phyloP scores from a whole-genome alignment of 2,329 filamentous ascomycete species.

The Colletotrichum melonis region DNA sequence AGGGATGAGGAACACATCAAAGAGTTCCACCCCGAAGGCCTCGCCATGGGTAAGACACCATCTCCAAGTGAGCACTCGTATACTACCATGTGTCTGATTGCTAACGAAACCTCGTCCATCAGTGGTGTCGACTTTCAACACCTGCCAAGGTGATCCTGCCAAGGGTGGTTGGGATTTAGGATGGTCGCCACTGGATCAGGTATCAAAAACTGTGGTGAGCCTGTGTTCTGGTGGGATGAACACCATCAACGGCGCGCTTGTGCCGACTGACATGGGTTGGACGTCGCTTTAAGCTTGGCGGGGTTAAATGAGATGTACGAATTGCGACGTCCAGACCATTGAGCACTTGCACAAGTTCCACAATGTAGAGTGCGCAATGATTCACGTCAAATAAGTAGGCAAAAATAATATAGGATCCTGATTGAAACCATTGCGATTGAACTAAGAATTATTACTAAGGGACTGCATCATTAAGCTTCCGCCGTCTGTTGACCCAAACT shows the following conservation, averaged over 20 bases:
- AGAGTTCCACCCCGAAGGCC: constrained; percentile 1
- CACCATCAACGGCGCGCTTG: constrained; percentile 25
- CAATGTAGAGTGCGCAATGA: too few species aligned
- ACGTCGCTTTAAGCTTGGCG: neutral
- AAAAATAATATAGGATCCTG: too few species aligned
- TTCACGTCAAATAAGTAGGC: too few species aligned
- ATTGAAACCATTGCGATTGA: constrained; percentile 1
- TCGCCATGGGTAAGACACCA: constrained; percentile 4
- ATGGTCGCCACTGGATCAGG: constrained; percentile 19
- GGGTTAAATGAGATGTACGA: too few species aligned
- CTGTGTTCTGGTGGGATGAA: constrained; percentile 28
- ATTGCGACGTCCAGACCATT: too few species aligned
- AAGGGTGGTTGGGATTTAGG: constrained; percentile 21
- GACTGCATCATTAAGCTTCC: constrained; percentile 7
- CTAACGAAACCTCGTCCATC: too few species aligned
- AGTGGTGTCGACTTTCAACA: constrained; percentile 21
- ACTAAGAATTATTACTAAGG: constrained; percentile 28
- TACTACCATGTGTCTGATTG: neutral
- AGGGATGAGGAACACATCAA: neutral
- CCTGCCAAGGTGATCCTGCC: neutral
- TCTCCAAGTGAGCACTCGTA: neutral
- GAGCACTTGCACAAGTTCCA: too few species aligned
- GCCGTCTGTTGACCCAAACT: neutral
- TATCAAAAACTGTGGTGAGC: constrained; percentile 22
- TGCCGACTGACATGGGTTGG: constrained; percentile 29